These are phyloP conservation scores for Trichoderma koningii DNA, from an alignment of 2,329 filamentous ascomycete genomes.

Conservation along the genomic window DNA sequence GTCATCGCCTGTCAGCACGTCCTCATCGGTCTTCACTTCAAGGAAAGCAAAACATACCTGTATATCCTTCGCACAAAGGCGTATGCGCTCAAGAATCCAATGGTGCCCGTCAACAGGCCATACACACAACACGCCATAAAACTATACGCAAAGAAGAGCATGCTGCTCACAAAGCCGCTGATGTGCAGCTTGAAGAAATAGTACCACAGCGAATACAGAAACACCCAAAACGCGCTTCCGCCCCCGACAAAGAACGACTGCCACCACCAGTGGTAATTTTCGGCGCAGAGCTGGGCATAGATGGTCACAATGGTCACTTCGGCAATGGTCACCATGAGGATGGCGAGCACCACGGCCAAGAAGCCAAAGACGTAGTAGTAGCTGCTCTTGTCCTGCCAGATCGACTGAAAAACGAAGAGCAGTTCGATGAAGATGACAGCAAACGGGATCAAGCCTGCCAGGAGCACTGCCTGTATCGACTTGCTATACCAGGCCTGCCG, in stretches of 20 bases:
- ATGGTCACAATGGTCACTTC: slow-evolving; percentile 83
- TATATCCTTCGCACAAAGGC: slow-evolving; percentile 84
- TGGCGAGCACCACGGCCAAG: slow-evolving; percentile 70
- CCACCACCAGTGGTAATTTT: slow-evolving; percentile 95
- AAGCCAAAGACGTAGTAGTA: slow-evolving; percentile 94
- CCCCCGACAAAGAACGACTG: slow-evolving; percentile 80
- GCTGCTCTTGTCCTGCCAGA: slow-evolving; percentile 88
- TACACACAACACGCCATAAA: slow-evolving; percentile 81
- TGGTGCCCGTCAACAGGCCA: slow-evolving; percentile 76
- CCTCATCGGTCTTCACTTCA: background rate
- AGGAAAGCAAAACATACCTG: slow-evolving; percentile 56
- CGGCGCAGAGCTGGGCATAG: slow-evolving; percentile 78
- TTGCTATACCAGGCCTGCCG: slow-evolving; percentile 73
- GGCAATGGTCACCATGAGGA: slow-evolving; percentile 74
- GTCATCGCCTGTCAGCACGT: background rate
- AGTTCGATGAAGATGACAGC: slow-evolving; percentile 87
- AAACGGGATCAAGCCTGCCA: slow-evolving; percentile 80
- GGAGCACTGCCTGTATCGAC: slow-evolving; percentile 62
- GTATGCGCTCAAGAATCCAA: slow-evolving; percentile 83
- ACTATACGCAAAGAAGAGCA: slow-evolving; percentile 86
- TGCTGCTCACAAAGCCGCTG: slow-evolving; percentile 72
- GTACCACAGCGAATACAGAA: slow-evolving; percentile 81
- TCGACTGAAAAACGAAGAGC: slow-evolving; percentile 80
- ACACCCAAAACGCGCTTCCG: slow-evolving; percentile 77
- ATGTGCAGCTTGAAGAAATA: slow-evolving; percentile 80